Evolutionary conservation across 2,329 filamentous ascomycete genomes (phyloP), one percentile per base, ranked within the genome.

Genomic region (Penicillium fuscoglaucum): DNA sequence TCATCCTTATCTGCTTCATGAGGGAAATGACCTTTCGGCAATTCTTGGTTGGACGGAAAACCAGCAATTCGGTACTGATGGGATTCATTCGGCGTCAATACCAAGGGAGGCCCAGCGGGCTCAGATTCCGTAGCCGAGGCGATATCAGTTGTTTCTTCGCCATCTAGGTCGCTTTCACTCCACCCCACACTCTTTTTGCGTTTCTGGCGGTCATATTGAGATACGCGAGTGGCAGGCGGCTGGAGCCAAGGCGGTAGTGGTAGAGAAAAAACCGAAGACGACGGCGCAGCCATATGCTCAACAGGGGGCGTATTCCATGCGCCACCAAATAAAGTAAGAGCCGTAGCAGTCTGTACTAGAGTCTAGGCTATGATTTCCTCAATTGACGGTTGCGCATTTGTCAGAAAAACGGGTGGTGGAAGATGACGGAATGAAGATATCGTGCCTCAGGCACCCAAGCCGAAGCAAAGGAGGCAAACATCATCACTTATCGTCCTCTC

Each of bases 41-140:
- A 60, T 57, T 74, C 72, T 52, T 73, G 60, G 57, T 77, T 64
- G 35, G 74, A 65, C 39, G 75, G 64, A 35, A 77, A 73, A 52
- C 77, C 74, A 48, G 78, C 75, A 57, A 78, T 64, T 57, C 74
- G 74, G 65, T 78, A 78, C 66, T 81, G 77, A 55, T 74, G 69
- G 43, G 72, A 70, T 65, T 79, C 77, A 46, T 73, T 68, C 9
- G 77, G 76, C 9, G 76, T 72, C 19, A 79, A 61, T 24, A 72
- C 62, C 40, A 72, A 57, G 19, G 71, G 67, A 13, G 65, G 55
- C 15, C 59, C 61, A 5, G 64, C 61, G 46, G 63, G 61, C 13
- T 59, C 65, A 26, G 58, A 58, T 21, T 72, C 59, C 19, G 56
- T 55, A 13, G 48, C 67, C 9, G 68, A 72, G 19, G 61, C 64